Conservation (phyloP, 768 basidiomycete genomes). For the Suillus variegatus region DNA sequence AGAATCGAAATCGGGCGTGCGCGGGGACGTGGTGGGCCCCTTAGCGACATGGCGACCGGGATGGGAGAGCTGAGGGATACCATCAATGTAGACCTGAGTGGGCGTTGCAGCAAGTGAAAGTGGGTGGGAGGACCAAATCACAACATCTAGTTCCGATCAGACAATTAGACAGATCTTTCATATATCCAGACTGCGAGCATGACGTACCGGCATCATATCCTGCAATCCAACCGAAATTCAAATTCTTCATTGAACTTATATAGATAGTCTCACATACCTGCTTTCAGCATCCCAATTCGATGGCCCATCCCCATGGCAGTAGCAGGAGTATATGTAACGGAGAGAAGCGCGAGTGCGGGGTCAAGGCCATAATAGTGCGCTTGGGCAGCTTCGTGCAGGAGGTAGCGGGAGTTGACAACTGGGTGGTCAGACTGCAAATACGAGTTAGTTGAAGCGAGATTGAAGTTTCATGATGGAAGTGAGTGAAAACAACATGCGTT, state of each 20-base stretch:
- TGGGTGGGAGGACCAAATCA: slow-evolving; percentile 78
- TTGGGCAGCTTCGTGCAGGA: slow-evolving; percentile 72
- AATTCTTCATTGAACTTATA: not conserved
- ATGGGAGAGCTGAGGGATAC: slow-evolving; percentile 66
- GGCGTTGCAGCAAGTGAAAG: slow-evolving; percentile 76
- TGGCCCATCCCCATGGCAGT: slow-evolving; percentile 70
- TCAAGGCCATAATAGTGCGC: slow-evolving; percentile 69
- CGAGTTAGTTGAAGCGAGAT: slow-evolving; percentile 1
- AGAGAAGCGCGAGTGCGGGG: slow-evolving; percentile 55
- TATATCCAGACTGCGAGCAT: not conserved
- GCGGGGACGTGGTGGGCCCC: slow-evolving; percentile 43
- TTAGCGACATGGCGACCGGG: slow-evolving; percentile 37
- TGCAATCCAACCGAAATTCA: not conserved
- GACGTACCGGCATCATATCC: slow-evolving; percentile 49
- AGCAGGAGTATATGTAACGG: slow-evolving; percentile 70
- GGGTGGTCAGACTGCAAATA: slow-evolving; percentile 56
- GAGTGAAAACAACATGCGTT: not conserved
- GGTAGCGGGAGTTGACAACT: slow-evolving; percentile 62
- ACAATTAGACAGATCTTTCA: not conserved
- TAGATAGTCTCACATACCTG: slow-evolving; percentile 34
- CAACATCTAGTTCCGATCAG: slow-evolving; percentile 46
- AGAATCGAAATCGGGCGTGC: slow-evolving; percentile 68
- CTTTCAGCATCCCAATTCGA: slow-evolving; percentile 63
- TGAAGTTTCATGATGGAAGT: not conserved
- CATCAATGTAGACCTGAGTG: slow-evolving; percentile 80